phyloP scores from a whole-genome alignment of 306 rosid species.

The Quercus aquifolioides region DNA sequence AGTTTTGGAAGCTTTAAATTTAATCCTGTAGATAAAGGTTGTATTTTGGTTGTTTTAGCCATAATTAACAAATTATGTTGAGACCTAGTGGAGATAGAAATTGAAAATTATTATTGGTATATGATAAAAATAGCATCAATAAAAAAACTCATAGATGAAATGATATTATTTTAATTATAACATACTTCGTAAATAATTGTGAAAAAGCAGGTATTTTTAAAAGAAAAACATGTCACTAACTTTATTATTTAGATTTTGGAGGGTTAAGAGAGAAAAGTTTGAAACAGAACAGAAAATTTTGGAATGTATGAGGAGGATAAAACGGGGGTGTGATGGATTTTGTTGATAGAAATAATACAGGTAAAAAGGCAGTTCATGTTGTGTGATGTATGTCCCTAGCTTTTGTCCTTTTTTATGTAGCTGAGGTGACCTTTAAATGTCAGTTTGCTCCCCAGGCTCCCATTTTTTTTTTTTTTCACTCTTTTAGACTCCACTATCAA shows the following conservation, averaged over 20 bases:
- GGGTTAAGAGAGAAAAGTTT: slow-evolving; percentile 5
- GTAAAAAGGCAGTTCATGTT: slow-evolving; percentile 15
- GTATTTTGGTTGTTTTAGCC: too few relatives aligned
- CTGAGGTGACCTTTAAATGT: slow-evolving; percentile 48
- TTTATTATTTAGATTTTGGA: not conserved
- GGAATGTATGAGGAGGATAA: slow-evolving; percentile 7
- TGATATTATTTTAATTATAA: too few relatives aligned
- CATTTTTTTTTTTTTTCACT: slow-evolving; percentile 22
- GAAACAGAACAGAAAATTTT: not conserved
- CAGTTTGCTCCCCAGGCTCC: slow-evolving; percentile 27
- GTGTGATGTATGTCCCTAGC: slow-evolving; percentile 1
- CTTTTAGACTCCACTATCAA: slow-evolving; percentile 36
- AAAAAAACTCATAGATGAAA: too few relatives aligned
- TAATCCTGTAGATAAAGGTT: too few relatives aligned
- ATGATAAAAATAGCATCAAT: too few relatives aligned
- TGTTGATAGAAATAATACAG: not conserved
- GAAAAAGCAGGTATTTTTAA: too few relatives aligned
- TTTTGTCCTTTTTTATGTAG: slow-evolving; percentile 29
- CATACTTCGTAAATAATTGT: too few relatives aligned
- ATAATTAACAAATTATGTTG: too few relatives aligned
- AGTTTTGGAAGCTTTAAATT: too few relatives aligned
- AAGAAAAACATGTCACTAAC: too few relatives aligned
- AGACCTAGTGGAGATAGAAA: too few relatives aligned
- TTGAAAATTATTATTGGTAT: too few relatives aligned
- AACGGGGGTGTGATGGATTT: not conserved